Evolutionary conservation across 108 stramenopile species (phyloP), one percentile per base, ranked within the genome.

Genomic region (Skeletonema grethae): DNA sequence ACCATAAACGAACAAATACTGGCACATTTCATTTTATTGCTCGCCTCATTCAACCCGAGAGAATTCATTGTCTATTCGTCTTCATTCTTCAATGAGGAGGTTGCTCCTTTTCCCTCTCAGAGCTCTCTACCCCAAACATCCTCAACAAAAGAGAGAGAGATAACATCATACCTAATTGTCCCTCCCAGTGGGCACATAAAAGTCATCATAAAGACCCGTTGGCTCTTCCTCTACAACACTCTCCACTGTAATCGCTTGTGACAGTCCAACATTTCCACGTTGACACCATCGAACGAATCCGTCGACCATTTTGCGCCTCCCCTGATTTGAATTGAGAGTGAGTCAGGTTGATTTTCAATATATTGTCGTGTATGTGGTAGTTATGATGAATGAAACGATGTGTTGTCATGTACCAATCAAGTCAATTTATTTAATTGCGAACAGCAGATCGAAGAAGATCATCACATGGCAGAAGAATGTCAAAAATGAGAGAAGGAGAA

Each of bases 231-330:
- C 93, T 9, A 18, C 59, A 4, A 91, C 87, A n/a, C 87, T 76
- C 34, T 68, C 65, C 18, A 94, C 89, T 10, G 53, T 63, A 20
- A 84, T 74, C 5, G 60, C 57, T 82, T 91, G 90, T 30, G 82
- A 87, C 31, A 94, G 65, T 48, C 90, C 93, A 36, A 94, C 81
- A 69, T 88, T 79, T 13, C 82, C 84, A 25, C 76, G 75, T 76
- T 84, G 36, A 65, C 93, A 94, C 93, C 93, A 94, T 78, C 93
- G 86, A 34, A 91, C 46, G 64, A 94, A 94, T 30, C 89, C 86
- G 28, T 91, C 93, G 28, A 94, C 80, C 83, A 90, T 82, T 72
- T 89, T 88, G 36, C 85, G 73, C 63, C 87, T 94, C 31, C 93
- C 93, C 87, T 93, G 61, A 4, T 15, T 43, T 53, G 0, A 12